Percentiles rank a stretch among this genome's conserved stretches.
Conservation (phyloP, 768 basidiomycete species). For the Boletus rubroflammeus region DNA sequence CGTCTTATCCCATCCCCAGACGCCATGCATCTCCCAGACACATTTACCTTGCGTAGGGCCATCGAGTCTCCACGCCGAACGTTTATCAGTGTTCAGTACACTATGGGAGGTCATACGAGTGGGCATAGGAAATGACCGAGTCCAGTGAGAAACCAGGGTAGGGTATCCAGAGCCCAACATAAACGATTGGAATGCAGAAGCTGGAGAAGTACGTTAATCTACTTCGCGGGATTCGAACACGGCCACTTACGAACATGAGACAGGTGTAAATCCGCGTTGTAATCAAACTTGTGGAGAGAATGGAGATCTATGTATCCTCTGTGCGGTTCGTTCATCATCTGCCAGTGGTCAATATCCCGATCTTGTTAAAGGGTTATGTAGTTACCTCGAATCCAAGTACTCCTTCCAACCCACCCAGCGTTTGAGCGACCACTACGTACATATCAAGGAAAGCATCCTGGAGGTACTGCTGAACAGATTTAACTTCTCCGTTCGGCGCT, state of each 20-base stretch:
- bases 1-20: slow-evolving; percentile 82
- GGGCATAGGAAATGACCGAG: slow-evolving; percentile 85
- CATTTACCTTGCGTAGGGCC: slow-evolving; percentile 74
- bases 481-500: slow-evolving; percentile 42
- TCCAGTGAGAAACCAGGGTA: slow-evolving; percentile 73
- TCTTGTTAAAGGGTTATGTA: background rate
- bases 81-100: slow-evolving; percentile 56
- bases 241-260: slow-evolving; percentile 62
- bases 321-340: slow-evolving; percentile 96
- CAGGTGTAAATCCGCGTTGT: slow-evolving; percentile 92
- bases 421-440: slow-evolving; percentile 63
- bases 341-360: slow-evolving; percentile 3
- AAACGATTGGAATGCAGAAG: slow-evolving; percentile 85
- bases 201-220: slow-evolving; percentile 33
- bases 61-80: slow-evolving; percentile 66
- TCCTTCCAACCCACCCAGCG: slow-evolving; percentile 69
- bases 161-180: slow-evolving; percentile 88
- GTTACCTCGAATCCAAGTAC: slow-evolving; percentile 88
- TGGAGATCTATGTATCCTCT: slow-evolving; percentile 83
- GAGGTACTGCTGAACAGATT: slow-evolving; percentile 76
- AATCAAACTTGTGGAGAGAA: slow-evolving; percentile 84
- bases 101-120: slow-evolving; percentile 59
- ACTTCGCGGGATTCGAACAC: background rate
- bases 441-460: slow-evolving; percentile 79
- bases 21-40: slow-evolving; percentile 88